Base-by-base conservation (phyloP, 1,284 basidiomycete species). In the Pascua sp. region DNA sequence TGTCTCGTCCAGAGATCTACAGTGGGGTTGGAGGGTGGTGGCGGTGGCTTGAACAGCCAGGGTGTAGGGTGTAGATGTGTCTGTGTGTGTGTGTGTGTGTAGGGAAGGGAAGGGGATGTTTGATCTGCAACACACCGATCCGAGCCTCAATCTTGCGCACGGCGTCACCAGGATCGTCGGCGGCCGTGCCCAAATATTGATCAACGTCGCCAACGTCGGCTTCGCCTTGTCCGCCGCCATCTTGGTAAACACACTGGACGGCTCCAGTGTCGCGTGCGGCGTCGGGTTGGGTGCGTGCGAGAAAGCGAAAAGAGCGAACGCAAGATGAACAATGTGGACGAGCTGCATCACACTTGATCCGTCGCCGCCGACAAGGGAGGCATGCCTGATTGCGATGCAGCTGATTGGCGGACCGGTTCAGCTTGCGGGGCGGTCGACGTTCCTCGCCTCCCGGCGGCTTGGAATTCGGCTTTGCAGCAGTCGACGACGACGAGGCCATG, bases 191-290 rank as follows among this genome's bases (percentile, higher is more conserved):
- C 24, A 32, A 32, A 32, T 32, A 32, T 32, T 32, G 24, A 32
- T 32, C 40, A 37, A 12, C 24, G 16, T 11, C 12, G n/a, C 37
- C 5, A 3, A 44, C 24, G 7, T 43, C 54, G 10, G 47, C 47
- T 12, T 46, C 56, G 16, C 38, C 24, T 5, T 53, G 32, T 7
- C 55, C 57, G 11, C 38, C 46, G 11, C 16, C 45, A 12, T 70
- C 65, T 11, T 69, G 66, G 41, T 73, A 71, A 17, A 51, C 60
- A 46, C 70, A 71, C 44, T 68, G 66, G 5, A 73, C 62, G 16
- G 69, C 71, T n/a, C 60, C 56, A 0, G 63, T 55, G 42, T 72
- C 70, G 37, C 70, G 65, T 42, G 66, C 62, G 11, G 61, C 57
- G 37, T 72, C 66, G 3, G 71, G 71, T 39, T 71, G 66, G 0